Conservation (phyloP, 331 rosid species). For the Malus hybrid region DNA sequence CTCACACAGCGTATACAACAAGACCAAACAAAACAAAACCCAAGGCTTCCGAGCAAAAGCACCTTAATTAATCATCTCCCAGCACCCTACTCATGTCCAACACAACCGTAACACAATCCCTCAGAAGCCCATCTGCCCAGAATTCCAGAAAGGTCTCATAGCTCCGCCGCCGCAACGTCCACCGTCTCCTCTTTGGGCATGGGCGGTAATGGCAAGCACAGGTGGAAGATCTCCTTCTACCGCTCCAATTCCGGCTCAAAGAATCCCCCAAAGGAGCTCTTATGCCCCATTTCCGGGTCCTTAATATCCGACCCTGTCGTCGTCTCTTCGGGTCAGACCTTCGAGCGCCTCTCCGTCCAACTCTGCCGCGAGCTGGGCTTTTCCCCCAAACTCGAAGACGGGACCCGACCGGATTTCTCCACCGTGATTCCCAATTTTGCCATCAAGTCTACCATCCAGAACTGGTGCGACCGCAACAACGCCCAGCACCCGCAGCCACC, state of each 20-base stretch:
- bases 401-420: slow-evolving; percentile 68
- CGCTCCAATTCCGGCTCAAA: slow-evolving; percentile 40
- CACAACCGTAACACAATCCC: background rate
- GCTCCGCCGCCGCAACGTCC: background rate
- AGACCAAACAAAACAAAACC: too few relatives aligned
- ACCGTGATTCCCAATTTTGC: slow-evolving; percentile 37
- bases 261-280: slow-evolving; percentile 45
- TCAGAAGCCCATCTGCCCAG: background rate
- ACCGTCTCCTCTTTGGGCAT: background rate
- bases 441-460: slow-evolving; percentile 44
- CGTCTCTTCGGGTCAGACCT: slow-evolving; percentile 75
- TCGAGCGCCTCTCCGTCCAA: slow-evolving; percentile 55
- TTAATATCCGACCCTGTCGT: slow-evolving; percentile 82
- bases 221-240: slow-evolving; percentile 62
- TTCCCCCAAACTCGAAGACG: slow-evolving; percentile 45
- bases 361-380: slow-evolving; percentile 44
- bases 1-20: too few relatives aligned
- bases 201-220: slow-evolving; percentile 77
- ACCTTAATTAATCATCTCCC: background rate
- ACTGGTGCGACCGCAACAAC: slow-evolving; percentile 47
- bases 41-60: too few relatives aligned
- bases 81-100: background rate
- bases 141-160: background rate
- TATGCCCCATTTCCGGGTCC: slow-evolving; percentile 53
- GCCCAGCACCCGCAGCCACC: slow-evolving; percentile 39